Percentiles rank a stretch among this genome's conserved stretches.
phyloP scores from a whole-genome alignment of 495 filamentous ascomycete genomes.

The Neurospora tetraspora region DNA sequence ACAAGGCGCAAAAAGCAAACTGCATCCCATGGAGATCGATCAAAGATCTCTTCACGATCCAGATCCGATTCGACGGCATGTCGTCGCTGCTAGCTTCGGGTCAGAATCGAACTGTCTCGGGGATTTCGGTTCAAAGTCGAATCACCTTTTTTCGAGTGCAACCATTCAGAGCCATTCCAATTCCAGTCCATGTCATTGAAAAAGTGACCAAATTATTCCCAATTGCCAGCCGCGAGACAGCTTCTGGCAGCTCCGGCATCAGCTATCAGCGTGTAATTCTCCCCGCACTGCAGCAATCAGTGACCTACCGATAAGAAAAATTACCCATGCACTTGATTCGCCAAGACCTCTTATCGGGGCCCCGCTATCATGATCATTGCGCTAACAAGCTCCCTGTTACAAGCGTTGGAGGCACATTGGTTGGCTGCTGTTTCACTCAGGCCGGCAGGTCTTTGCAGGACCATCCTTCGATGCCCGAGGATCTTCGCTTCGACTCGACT shows the following conservation, averaged over 20 bases:
- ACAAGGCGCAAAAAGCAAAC: background rate
- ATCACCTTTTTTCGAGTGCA: background rate
- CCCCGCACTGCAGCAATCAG: background rate
- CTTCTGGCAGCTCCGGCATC: background rate
- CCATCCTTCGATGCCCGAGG: background rate
- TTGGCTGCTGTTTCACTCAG: background rate
- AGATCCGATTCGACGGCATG: background rate
- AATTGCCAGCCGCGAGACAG: background rate
- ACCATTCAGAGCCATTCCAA: background rate
- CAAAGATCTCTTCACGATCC: background rate
- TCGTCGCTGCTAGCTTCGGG: background rate
- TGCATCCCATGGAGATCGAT: background rate
- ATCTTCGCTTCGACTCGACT: background rate
- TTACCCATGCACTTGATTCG: background rate
- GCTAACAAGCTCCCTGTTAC: background rate
- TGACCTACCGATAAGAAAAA: conserved; percentile 5
- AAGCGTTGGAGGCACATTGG: background rate
- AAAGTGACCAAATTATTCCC: background rate
- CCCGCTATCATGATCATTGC: conserved; percentile 2
- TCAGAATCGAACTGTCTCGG: background rate
- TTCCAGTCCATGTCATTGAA: background rate
- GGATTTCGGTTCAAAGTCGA: background rate
- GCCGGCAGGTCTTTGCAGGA: background rate
- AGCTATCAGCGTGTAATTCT: background rate
- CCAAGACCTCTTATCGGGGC: conserved; percentile 8